Percentiles rank a stretch among this genome's conserved stretches.
Conservation (phyloP, 805 yeast genomes). For the Jamesozyma jinghongensis region DNA sequence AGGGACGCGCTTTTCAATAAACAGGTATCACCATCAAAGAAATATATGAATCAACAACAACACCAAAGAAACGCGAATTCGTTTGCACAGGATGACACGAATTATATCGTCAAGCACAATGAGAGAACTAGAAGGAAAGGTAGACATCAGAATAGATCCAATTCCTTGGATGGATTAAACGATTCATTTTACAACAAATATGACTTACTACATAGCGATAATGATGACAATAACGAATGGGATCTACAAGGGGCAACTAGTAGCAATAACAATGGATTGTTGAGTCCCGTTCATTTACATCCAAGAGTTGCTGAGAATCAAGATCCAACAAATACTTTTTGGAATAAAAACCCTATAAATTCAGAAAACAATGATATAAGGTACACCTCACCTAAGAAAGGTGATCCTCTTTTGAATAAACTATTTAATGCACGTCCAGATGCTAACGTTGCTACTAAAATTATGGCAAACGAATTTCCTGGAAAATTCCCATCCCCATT, state of each 20-base stretch:
- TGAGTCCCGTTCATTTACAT: conserved; percentile 12
- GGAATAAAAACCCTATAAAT: conserved; percentile 7
- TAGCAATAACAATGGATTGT: conserved; percentile 1
- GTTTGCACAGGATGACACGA: conserved; percentile 24
- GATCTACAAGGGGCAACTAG: too few relatives aligned
- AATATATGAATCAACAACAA: conserved; percentile 13
- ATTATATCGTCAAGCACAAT: conserved; percentile 8
- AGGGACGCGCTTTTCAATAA: conserved; percentile 28
- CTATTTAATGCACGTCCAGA: conserved; percentile 11
- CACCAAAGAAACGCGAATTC: background rate
- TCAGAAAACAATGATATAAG: conserved; percentile 5
- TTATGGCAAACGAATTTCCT: conserved; percentile 11
- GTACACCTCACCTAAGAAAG: conserved; percentile 13
- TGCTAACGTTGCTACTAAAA: background rate
- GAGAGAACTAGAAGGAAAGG: background rate
- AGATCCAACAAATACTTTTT: conserved; percentile 23
- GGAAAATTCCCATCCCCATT: conserved; percentile 29
- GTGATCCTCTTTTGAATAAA: conserved; percentile 20
- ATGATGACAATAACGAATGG: background rate
- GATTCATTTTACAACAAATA: conserved; percentile 18
- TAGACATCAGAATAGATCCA: conserved; percentile 14
- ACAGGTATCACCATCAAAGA: conserved; percentile 22
- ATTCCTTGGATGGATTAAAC: conserved; percentile 20
- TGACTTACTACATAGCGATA: conserved; percentile 15
- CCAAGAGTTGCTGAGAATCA: background rate